A percentile compares a stretch with the other conserved stretches of the same genome.
Evolutionary conservation across 352 stramenopile species (phyloP).

Genomic region (Globisporangium nunn): DNA sequence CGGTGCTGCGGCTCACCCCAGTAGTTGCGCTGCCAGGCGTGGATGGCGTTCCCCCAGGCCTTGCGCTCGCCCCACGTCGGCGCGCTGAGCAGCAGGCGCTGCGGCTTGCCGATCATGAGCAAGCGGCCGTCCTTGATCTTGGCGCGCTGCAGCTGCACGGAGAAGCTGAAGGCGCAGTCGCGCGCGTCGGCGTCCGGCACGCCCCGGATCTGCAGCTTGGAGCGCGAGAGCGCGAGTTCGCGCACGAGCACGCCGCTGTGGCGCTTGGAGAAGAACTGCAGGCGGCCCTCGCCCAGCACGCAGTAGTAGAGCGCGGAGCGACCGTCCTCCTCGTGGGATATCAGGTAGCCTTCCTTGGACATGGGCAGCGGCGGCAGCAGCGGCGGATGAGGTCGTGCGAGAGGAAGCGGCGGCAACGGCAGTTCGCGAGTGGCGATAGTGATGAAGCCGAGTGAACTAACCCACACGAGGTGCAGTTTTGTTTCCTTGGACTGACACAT

Average conservation of each 20-base stretch:
- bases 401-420: not conserved
- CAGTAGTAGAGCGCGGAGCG: slow-evolving; percentile 74
- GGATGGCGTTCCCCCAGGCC: slow-evolving; percentile 82
- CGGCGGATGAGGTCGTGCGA: not conserved
- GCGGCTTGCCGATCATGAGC: slow-evolving; percentile 49
- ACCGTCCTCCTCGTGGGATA: slow-evolving; percentile 59
- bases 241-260: slow-evolving; percentile 58
- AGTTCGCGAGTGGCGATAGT: not conserved
- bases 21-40: slow-evolving; percentile 84
- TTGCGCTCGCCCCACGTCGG: slow-evolving; percentile 74
- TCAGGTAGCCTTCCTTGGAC: slow-evolving; percentile 81
- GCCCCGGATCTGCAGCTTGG: slow-evolving; percentile 72
- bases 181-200: slow-evolving; percentile 63
- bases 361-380: slow-evolving; percentile 23
- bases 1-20: slow-evolving; percentile 74
- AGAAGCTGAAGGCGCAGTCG: slow-evolving; percentile 72
- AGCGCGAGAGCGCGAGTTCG: slow-evolving; percentile 60
- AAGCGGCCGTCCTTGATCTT: slow-evolving; percentile 68
- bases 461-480: not conserved
- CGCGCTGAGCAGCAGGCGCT: slow-evolving; percentile 53
- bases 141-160: slow-evolving; percentile 56
- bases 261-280: slow-evolving; percentile 67
- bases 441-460: not conserved
- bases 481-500: slow-evolving; percentile 6
- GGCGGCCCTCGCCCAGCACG: slow-evolving; percentile 61